phyloP scores from a whole-genome alignment of 768 basidiomycete species.

The Mycena vulgaris region DNA sequence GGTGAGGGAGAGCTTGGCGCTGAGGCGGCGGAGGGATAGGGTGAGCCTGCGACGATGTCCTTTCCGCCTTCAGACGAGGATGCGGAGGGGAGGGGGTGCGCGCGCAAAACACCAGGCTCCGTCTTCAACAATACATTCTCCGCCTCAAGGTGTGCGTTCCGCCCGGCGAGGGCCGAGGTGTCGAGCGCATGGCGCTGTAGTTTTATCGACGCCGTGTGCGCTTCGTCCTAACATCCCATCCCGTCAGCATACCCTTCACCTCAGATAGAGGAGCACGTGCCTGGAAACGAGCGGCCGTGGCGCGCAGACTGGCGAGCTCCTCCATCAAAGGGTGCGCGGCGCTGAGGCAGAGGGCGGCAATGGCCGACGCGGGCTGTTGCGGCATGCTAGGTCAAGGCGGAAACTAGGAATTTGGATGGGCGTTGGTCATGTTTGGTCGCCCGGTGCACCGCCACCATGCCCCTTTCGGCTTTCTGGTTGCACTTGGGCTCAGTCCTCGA shows the following conservation, averaged over 20 bases:
- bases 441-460: too few species aligned
- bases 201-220: slow-evolving; percentile 62
- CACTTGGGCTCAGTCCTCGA: too few species aligned
- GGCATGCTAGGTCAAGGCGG: too few species aligned
- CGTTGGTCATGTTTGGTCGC: too few species aligned
- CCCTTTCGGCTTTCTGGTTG: too few species aligned
- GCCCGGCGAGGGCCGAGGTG: slow-evolving; percentile 51
- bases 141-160: slow-evolving; percentile 55
- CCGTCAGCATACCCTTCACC: not conserved
- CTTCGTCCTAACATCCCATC: slow-evolving; percentile 60
- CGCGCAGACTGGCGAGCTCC: slow-evolving; percentile 25
- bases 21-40: slow-evolving; percentile 76
- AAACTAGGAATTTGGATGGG: too few species aligned
- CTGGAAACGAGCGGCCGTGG: slow-evolving; percentile 7
- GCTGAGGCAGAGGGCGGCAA: slow-evolving; percentile 13
- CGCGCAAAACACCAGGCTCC: slow-evolving; percentile 59
- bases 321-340: slow-evolving; percentile 31
- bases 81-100: slow-evolving; percentile 56
- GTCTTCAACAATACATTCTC: slow-evolving; percentile 59
- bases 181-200: slow-evolving; percentile 65
- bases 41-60: slow-evolving; percentile 56
- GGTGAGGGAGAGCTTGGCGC: slow-evolving; percentile 75
- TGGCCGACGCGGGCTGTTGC: too few species aligned
- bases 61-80: not conserved
- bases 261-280: not conserved